Evolutionary conservation across 2,329 filamentous ascomycete species (phyloP).

Genomic region (Dactylonectria estremocensis): DNA sequence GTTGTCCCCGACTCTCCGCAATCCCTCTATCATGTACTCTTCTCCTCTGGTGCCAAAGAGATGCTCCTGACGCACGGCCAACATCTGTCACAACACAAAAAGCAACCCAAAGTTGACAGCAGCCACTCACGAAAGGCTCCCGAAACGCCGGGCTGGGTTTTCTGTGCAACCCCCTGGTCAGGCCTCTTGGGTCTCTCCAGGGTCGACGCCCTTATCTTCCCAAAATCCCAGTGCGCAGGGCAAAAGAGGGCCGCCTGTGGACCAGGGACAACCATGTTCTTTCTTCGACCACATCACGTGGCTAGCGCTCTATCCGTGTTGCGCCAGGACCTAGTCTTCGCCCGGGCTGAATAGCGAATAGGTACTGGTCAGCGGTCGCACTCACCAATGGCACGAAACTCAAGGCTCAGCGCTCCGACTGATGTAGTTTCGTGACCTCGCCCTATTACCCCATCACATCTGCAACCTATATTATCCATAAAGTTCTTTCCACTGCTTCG

Average conservation of each 20-base stretch:
- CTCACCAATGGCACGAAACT: not conserved
- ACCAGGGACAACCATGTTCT: slow-evolving; percentile 42
- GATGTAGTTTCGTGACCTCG: not conserved
- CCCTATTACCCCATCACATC: not conserved
- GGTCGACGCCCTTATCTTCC: slow-evolving; percentile 36
- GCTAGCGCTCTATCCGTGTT: slow-evolving; percentile 6
- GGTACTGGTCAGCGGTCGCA: not conserved
- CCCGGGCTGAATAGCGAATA: too few relatives aligned
- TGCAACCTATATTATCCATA: not conserved
- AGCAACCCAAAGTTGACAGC: not conserved
- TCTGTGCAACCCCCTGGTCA: slow-evolving; percentile 8
- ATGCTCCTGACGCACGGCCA: slow-evolving; percentile 7
- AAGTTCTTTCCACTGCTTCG: not conserved
- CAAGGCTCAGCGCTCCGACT: not conserved
- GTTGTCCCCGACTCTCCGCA: not conserved
- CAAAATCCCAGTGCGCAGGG: slow-evolving; percentile 20
- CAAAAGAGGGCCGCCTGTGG: not conserved
- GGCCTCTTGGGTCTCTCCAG: slow-evolving; percentile 9
- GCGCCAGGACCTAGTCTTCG: not conserved
- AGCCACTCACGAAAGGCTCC: slow-evolving; percentile 14
- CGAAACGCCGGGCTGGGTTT: slow-evolving; percentile 36
- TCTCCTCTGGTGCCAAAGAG: not conserved
- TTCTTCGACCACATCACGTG: slow-evolving; percentile 26
- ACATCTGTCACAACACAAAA: not conserved
- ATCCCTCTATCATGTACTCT: not conserved